Evolutionary conservation across 192 early-diverging fungal species (phyloP).

Genomic region (Jimgerdemannia flammicorona): DNA sequence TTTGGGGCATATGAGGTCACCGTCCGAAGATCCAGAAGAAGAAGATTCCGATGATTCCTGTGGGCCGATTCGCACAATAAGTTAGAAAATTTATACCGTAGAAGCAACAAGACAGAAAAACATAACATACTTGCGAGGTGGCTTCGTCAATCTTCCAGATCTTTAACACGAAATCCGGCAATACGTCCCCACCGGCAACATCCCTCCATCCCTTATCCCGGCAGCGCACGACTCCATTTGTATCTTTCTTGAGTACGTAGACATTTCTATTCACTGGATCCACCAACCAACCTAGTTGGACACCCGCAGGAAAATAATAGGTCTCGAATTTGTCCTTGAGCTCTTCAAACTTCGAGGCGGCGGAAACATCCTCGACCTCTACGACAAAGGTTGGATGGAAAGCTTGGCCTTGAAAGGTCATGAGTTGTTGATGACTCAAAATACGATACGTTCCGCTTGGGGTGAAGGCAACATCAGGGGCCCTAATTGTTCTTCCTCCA

Average conservation of each 20-base stretch:
- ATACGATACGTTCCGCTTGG: slow-evolving; percentile 1
- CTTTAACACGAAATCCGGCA: slow-evolving; percentile 13
- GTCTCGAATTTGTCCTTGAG: neutral
- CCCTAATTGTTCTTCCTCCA: slow-evolving; percentile 1
- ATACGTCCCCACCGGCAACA: slow-evolving; percentile 15
- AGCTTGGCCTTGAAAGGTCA: slow-evolving; percentile 7
- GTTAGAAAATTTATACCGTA: neutral
- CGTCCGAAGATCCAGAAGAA: neutral
- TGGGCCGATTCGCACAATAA: neutral
- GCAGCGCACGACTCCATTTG: neutral
- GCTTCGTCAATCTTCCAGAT: neutral
- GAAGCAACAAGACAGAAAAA: neutral
- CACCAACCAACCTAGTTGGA: neutral
- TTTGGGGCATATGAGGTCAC: slow-evolving; percentile 3
- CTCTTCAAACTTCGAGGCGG: slow-evolving; percentile 20
- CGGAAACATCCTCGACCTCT: slow-evolving; percentile 12
- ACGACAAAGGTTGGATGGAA: slow-evolving; percentile 9
- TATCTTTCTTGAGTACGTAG: slow-evolving; percentile 13
- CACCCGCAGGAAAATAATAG: neutral
- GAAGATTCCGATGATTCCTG: neutral
- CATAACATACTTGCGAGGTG: neutral
- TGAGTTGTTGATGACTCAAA: neutral
- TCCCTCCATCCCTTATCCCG: slow-evolving; percentile 12
- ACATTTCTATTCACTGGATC: slow-evolving; percentile 12
- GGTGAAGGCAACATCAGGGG: neutral